Percentiles rank a stretch among this genome's conserved stretches.
phyloP scores from a whole-genome alignment of 2,329 filamentous ascomycete genomes.

The Penicillium palitans region DNA sequence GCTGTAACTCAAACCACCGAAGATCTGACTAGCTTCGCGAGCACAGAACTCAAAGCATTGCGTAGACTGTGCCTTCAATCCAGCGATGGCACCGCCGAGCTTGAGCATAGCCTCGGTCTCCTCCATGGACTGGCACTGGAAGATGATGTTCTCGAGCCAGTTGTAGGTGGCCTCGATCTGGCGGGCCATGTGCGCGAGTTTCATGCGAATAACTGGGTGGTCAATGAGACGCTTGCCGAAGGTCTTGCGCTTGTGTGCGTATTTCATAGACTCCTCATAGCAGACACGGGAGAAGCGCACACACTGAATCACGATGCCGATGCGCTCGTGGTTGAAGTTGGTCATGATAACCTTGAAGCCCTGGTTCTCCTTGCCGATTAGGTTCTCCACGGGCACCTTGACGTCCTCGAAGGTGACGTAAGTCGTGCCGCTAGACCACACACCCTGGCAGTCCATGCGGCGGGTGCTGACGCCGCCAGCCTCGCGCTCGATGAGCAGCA shows the following conservation, averaged over 20 bases:
- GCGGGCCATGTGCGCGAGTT: conserved; percentile 96
- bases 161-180: conserved; percentile 97
- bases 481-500: conserved; percentile 87
- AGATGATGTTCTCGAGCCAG: conserved; percentile 95
- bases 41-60: conserved; percentile 98
- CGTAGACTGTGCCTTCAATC: conserved; percentile 90
- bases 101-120: conserved; percentile 95
- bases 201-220: conserved; percentile 95
- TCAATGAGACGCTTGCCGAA: conserved; percentile 97
- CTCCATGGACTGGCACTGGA: conserved; percentile 88
- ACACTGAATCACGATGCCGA: conserved; percentile 98
- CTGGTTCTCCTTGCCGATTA: conserved; percentile 96
- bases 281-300: conserved; percentile 93
- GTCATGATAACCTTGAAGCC: conserved; percentile 98
- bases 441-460: conserved; percentile 97
- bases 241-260: conserved; percentile 93
- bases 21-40: conserved; percentile 94
- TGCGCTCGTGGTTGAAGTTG: conserved; percentile 99
- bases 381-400: conserved; percentile 98
- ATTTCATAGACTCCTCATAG: conserved; percentile 95
- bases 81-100: conserved; percentile 89
- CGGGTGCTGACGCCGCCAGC: conserved; percentile 84
- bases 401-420: conserved; percentile 99
- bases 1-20: conserved; percentile 88
- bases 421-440: conserved; percentile 92